Base-by-base conservation (phyloP, 169 alveolate genomes). In the Toxoplasma gondii region DNA sequence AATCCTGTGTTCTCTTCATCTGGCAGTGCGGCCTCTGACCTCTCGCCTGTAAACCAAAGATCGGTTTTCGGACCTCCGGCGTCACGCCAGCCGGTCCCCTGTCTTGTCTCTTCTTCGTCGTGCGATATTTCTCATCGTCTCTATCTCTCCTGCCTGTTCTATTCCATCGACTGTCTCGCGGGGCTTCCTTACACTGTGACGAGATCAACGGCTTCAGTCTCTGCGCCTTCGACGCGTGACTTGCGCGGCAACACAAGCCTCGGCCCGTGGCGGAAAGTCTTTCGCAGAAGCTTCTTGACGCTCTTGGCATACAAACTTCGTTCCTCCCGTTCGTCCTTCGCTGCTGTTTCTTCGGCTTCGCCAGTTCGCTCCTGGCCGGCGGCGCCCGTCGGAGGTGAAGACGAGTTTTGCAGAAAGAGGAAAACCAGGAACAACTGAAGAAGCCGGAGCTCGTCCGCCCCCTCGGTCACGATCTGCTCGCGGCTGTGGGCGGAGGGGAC, bases 371-470 rank as follows among this genome's bases (percentile, higher is more conserved):
- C n/a, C 34, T 12, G 74, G 31, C 74, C 74, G n/a, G 31, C n/a
- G n/a, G 74, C n/a, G 1, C n/a, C 31, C 74, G 24, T 31, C 24
- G 24, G 31, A 7, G 29, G 74, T 19, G 34, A 27, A 12, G 74
- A 27, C 24, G 74, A 34, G 44, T 36, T 22, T n/a, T 74, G 49
- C 84, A 74, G 84, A 36, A 74, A 74, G 44, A 4, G 44, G 84
- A 31, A 31, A 36, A 36, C 44, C 9, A 74, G 84, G 39, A 74
- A 36, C 84, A 74, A n/a, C 84, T 74, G 84, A 17, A 74, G 84
- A 31, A 74, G 84, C 1, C 84, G 84, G 12, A 74, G 49, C 84
- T 74, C 84, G 84, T 74, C 84, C 44, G 10, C 84, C n/a, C 45
- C 84, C 84, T 74, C 84, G 27, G 84, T 36, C 17, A 5, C 84